Conservation (phyloP, 2,329 filamentous ascomycete species). For the Furcasterigmium furcatum region DNA sequence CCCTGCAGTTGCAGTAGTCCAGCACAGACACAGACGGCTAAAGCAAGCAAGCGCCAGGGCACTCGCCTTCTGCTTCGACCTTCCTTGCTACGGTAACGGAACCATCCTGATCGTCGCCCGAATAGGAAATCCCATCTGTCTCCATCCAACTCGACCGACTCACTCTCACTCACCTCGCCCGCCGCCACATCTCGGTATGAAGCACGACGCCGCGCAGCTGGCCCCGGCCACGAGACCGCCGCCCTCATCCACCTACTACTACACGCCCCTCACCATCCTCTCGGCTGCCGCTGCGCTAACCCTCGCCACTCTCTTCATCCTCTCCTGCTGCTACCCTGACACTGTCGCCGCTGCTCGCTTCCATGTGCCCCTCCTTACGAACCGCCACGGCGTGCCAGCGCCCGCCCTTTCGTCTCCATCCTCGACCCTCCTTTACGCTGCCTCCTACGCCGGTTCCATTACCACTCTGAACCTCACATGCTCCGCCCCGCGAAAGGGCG, state of each 20-base stretch:
- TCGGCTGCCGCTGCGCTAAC: not conserved
- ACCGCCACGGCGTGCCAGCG: too few relatives aligned
- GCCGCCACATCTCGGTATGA: not conserved
- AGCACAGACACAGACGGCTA: too few relatives aligned
- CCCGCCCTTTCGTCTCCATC: too few relatives aligned
- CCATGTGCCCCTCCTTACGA: not conserved
- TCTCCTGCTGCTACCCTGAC: constrained; percentile 13
- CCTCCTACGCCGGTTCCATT: constrained; percentile 45
- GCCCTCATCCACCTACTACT: not conserved
- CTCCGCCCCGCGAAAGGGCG: constrained; percentile 14
- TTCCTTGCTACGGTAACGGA: constrained; percentile 3
- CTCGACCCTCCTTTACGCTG: constrained; percentile 36
- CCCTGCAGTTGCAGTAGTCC: too few relatives aligned
- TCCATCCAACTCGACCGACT: constrained; percentile 3
- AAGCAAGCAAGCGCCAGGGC: too few relatives aligned
- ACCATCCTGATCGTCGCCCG: constrained; percentile 5
- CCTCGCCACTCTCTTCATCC: constrained; percentile 11
- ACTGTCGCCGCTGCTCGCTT: constrained; percentile 17
- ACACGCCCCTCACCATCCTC: constrained; percentile 2
- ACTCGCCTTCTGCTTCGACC: not conserved
- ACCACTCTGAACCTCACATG: constrained; percentile 42
- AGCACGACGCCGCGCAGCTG: not conserved
- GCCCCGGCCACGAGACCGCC: not conserved
- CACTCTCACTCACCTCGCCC: too few relatives aligned
- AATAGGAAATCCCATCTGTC: constrained; percentile 6